These are phyloP conservation scores for Torulaspora indica DNA, from an alignment of 805 yeast species.

Conservation along the genomic window DNA sequence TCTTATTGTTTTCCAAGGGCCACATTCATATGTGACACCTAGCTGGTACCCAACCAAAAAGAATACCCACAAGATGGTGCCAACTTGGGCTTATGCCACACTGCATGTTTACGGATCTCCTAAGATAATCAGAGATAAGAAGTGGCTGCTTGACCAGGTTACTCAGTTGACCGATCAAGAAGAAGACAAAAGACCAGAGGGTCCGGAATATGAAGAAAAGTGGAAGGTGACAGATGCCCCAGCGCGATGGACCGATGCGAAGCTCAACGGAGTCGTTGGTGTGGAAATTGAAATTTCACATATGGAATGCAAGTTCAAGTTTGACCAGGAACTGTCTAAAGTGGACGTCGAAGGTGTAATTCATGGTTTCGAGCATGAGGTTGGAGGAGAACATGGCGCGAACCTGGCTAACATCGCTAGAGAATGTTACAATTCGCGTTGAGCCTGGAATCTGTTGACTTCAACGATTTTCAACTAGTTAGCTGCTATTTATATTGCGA, in stretches of 20 bases:
- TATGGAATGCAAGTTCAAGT: slow-evolving; percentile 52
- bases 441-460: too few relatives aligned
- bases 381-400: slow-evolving; percentile 27
- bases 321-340: slow-evolving; percentile 46
- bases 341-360: slow-evolving; percentile 51
- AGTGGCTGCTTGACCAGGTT: slow-evolving; percentile 45
- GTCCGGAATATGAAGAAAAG: slow-evolving; percentile 22
- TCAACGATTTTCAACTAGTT: too few relatives aligned
- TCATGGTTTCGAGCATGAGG: slow-evolving; percentile 43
- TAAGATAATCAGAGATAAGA: slow-evolving; percentile 39
- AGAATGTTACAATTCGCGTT: slow-evolving; percentile 6
- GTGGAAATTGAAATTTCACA: slow-evolving; percentile 47
- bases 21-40: slow-evolving; percentile 53
- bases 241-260: slow-evolving; percentile 39
- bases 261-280: slow-evolving; percentile 52
- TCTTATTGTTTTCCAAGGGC: slow-evolving; percentile 49
- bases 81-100: slow-evolving; percentile 41
- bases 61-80: slow-evolving; percentile 57
- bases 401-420: slow-evolving; percentile 15
- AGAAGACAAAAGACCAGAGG: slow-evolving; percentile 38
- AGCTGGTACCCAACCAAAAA: slow-evolving; percentile 54
- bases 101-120: slow-evolving; percentile 55
- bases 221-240: slow-evolving; percentile 63
- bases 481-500: too few relatives aligned
- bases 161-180: slow-evolving; percentile 43